Percentiles rank a stretch among this genome's conserved stretches.
These are phyloP conservation scores for Sisymbrium irio DNA, from an alignment of 345 rosid genomes.

Conservation along the genomic window DNA sequence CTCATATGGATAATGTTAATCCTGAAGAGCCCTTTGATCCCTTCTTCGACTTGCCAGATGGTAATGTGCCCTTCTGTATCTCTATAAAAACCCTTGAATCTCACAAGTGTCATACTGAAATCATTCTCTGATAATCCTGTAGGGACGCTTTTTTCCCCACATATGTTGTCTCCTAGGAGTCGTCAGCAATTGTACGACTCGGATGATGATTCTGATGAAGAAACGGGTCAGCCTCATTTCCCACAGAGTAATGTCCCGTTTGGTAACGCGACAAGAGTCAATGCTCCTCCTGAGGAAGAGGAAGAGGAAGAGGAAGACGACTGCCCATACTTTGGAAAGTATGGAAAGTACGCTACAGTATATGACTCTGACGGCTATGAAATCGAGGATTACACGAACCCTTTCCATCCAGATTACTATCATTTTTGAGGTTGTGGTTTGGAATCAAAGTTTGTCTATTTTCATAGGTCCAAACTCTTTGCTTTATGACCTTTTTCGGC, in stretches of 20 bases:
- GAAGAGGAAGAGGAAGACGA: background rate
- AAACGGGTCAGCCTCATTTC: background rate
- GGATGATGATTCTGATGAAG: conserved; percentile 9
- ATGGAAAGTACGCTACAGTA: background rate
- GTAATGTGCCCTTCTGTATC: conserved; percentile 21
- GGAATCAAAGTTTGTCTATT: background rate
- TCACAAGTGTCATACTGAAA: background rate
- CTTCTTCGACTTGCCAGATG: conserved; percentile 28
- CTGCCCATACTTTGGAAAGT: conserved; percentile 16
- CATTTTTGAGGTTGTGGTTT: conserved; percentile 2
- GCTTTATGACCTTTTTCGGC: background rate
- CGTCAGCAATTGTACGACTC: background rate
- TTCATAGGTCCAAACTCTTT: conserved; percentile 2
- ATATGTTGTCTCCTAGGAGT: conserved; percentile 18
- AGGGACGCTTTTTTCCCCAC: conserved; percentile 15
- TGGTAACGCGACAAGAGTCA: background rate
- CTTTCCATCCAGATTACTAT: conserved; percentile 28
- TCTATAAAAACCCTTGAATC: background rate
- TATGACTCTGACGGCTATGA: conserved; percentile 28
- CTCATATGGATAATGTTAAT: background rate
- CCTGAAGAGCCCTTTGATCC: conserved; percentile 15
- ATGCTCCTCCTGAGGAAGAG: background rate
- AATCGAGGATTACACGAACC: conserved; percentile 23
- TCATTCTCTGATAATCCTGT: conserved; percentile 7
- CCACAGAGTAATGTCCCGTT: background rate